Evolutionary conservation across 176 grass and related monocot genomes (phyloP).

Genomic region (Musa acuminata): DNA sequence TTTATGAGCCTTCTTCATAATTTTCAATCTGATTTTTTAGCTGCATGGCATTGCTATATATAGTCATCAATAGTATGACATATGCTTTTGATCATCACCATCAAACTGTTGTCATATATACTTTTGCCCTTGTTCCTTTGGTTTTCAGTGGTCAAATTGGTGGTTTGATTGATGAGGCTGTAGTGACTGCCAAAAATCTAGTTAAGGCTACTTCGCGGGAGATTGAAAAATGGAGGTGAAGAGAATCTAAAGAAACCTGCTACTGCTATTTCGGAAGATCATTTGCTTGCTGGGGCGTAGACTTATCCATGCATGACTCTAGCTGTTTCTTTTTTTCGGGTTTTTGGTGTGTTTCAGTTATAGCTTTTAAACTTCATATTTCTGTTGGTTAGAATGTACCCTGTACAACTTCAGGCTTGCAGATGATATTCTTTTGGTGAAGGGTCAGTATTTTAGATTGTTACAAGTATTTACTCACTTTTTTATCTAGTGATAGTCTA

Average conservation of each 20-base stretch:
- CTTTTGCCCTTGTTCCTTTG: conserved; percentile 10
- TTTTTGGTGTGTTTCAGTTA: neutral
- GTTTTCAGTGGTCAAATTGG: conserved; percentile 44
- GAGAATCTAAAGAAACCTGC: neutral
- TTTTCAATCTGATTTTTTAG: neutral
- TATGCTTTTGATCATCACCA: neutral
- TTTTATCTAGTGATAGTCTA: neutral
- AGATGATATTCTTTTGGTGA: neutral
- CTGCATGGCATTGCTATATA: neutral
- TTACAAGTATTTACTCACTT: neutral
- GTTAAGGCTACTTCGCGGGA: conserved; percentile 52
- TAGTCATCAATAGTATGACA: neutral
- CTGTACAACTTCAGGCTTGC: neutral
- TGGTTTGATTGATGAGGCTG: conserved; percentile 53
- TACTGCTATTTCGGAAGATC: neutral
- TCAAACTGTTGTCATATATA: neutral
- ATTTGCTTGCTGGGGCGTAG: neutral
- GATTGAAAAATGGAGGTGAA: conserved; percentile 64
- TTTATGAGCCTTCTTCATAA: neutral
- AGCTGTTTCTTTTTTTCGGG: neutral
- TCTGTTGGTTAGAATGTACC: neutral
- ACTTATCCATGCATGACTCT: neutral
- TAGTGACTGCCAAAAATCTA: conserved; percentile 69
- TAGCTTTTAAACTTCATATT: neutral
- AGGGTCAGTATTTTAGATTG: neutral